phyloP scores from a whole-genome alignment of 1,284 basidiomycete genomes.

The Papiliotrema terrestris region DNA sequence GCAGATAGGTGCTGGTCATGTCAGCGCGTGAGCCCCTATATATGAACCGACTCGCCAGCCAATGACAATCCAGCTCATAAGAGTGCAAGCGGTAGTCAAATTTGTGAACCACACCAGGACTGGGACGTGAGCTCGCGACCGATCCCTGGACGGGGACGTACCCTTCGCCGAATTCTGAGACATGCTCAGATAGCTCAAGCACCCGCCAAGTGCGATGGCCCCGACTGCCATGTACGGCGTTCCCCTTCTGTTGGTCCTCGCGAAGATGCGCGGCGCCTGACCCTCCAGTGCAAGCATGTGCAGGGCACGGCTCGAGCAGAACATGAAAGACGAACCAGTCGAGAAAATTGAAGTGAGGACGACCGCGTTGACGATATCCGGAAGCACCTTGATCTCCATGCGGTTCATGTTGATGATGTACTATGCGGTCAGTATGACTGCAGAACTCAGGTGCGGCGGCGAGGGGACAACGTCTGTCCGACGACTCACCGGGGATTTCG shows the following conservation, averaged over 20 bases:
- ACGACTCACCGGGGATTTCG: too few species aligned
- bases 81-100: conserved; percentile 13
- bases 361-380: conserved; percentile 41
- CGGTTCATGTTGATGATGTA: conserved; percentile 26
- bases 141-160: not conserved
- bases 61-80: conserved; percentile 7
- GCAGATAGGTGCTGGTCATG: conserved; percentile 22
- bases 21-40: too few species aligned
- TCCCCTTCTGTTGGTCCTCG: conserved; percentile 25
- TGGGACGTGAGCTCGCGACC: not conserved
- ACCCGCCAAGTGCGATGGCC: conserved; percentile 19
- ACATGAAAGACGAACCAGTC: conserved; percentile 35
- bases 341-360: conserved; percentile 44
- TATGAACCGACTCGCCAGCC: not conserved
- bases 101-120: conserved; percentile 2
- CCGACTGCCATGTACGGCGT: conserved; percentile 26
- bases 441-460: too few species aligned
- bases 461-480: too few species aligned
- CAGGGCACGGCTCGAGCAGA: conserved; percentile 31
- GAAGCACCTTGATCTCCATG: conserved; percentile 41
- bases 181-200: conserved; percentile 31
- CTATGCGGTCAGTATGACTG: too few species aligned
- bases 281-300: conserved; percentile 34
- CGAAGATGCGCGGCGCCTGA: conserved; percentile 31
- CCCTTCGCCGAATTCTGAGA: conserved; percentile 12